Evolutionary conservation across 768 basidiomycete species (phyloP).

Genomic region (Collybiopsis confluens): DNA sequence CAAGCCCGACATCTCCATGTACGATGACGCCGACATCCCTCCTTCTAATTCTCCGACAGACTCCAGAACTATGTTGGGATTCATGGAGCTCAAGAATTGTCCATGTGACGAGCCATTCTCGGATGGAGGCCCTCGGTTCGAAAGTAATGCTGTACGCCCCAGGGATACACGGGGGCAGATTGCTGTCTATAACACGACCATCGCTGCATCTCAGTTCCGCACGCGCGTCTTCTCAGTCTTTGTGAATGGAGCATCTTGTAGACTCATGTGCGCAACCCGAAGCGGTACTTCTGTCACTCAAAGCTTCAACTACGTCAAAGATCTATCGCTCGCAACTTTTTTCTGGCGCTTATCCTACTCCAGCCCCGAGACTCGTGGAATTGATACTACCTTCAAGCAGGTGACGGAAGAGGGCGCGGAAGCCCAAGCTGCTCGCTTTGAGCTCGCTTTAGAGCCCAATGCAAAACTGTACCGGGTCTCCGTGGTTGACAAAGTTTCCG

Average conservation of each 20-base stretch:
- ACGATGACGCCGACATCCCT: no score
- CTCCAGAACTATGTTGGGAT: no score
- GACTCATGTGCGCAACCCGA: background rate
- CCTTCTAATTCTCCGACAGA: no score
- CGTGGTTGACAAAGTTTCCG: background rate
- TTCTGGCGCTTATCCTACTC: background rate
- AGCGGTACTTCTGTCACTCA: background rate
- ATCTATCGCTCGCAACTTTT: background rate
- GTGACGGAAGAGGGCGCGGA: background rate
- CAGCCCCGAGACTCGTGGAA: background rate
- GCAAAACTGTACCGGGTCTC: background rate
- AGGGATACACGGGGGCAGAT: background rate
- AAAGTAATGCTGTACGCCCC: background rate
- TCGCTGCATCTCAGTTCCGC: background rate
- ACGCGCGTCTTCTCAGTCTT: background rate
- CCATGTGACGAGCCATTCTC: no score
- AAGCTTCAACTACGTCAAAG: background rate
- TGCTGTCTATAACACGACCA: background rate
- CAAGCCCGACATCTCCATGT: no score
- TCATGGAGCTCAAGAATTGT: no score
- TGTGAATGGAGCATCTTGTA: background rate
- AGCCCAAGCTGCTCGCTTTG: background rate
- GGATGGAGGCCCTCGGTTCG: background rate
- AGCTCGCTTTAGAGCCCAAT: background rate
- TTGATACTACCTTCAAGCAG: background rate